Evolutionary conservation across 1,139 yeast species (phyloP).

Genomic region (Taphrina flavorubra): DNA sequence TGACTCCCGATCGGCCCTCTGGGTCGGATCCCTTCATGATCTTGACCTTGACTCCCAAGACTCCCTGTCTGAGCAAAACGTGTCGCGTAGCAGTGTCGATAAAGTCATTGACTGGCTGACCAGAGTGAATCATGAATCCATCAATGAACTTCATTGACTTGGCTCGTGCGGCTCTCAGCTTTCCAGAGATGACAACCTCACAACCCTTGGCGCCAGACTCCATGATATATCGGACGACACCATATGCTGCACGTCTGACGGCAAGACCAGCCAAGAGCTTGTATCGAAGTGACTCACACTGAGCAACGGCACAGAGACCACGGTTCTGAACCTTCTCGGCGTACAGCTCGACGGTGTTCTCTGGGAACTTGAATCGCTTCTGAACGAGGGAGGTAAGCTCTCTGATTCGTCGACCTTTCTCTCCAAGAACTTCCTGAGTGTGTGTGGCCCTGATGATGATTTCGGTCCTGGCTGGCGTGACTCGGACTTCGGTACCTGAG

Average conservation of each 20-base stretch:
- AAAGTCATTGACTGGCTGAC: slow-evolving; percentile 99
- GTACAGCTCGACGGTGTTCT: slow-evolving; percentile 91
- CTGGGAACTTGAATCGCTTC: slow-evolving; percentile 97
- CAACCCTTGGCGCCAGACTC: slow-evolving; percentile 99
- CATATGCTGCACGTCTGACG: slow-evolving; percentile 99
- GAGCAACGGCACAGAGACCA: slow-evolving; percentile 99
- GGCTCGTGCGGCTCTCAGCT: slow-evolving; percentile 99
- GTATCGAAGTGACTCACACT: slow-evolving; percentile 98
- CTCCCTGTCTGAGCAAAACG: slow-evolving; percentile 99
- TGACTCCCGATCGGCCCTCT: slow-evolving; percentile 83
- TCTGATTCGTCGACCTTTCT: slow-evolving; percentile 99
- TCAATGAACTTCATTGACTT: slow-evolving; percentile 99
- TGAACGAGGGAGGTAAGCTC: slow-evolving; percentile 97
- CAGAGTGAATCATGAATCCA: slow-evolving; percentile 99
- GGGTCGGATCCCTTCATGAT: slow-evolving; percentile 99
- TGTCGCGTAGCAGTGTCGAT: slow-evolving; percentile 99
- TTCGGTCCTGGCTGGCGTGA: slow-evolving; percentile 97
- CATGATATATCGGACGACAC: slow-evolving; percentile 99
- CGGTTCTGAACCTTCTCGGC: slow-evolving; percentile 99
- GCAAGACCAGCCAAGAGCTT: slow-evolving; percentile 98
- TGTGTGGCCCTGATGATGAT: slow-evolving; percentile 98
- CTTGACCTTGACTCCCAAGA: slow-evolving; percentile 98
- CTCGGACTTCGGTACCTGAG: slow-evolving; percentile 99
- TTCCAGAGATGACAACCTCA: slow-evolving; percentile 99
- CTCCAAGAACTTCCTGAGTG: slow-evolving; percentile 99